Conservation (phyloP, 228 moss, liverwort and hornwort genomes). For the Sphagnum fallax region DNA sequence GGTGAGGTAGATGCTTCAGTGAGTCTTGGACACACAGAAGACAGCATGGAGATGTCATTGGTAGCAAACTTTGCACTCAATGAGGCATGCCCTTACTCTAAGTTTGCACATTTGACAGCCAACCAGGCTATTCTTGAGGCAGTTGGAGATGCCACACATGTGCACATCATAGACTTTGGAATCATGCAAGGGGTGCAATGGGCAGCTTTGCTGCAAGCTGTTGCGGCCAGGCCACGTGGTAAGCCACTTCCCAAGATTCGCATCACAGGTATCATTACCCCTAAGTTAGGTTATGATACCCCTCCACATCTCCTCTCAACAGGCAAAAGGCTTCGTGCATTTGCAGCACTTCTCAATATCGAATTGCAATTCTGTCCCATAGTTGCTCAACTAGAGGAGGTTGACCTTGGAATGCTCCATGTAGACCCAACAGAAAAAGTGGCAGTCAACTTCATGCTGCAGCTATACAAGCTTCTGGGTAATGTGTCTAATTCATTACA, state of each 20-base stretch:
- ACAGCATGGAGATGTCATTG: conserved; percentile 20
- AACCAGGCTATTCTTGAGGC: conserved; percentile 70
- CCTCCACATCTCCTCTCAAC: conserved; percentile 34
- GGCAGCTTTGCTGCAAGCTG: conserved; percentile 62
- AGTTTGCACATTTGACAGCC: conserved; percentile 68
- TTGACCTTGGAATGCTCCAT: conserved; percentile 24
- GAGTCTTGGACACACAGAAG: not conserved
- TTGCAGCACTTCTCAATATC: conserved; percentile 44
- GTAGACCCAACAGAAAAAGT: conserved; percentile 26
- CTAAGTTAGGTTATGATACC: conserved; percentile 19
- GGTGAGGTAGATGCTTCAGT: conserved; percentile 14
- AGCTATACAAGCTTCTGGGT: conserved; percentile 41
- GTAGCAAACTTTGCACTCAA: conserved; percentile 54
- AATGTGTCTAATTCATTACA: conserved; percentile 26
- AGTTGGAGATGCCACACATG: conserved; percentile 34
- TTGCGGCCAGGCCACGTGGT: conserved; percentile 48
- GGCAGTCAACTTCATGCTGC: conserved; percentile 57
- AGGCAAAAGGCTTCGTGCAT: conserved; percentile 43
- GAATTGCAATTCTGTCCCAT: conserved; percentile 52
- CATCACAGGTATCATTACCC: conserved; percentile 50
- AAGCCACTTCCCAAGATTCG: conserved; percentile 42
- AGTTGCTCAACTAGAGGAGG: conserved; percentile 29
- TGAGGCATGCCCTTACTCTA: conserved; percentile 63
- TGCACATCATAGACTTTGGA: conserved; percentile 71
- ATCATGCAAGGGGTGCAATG: conserved; percentile 64